Evolutionary conservation across 345 rosid species (phyloP).

Genomic region (Salix purpurea): DNA sequence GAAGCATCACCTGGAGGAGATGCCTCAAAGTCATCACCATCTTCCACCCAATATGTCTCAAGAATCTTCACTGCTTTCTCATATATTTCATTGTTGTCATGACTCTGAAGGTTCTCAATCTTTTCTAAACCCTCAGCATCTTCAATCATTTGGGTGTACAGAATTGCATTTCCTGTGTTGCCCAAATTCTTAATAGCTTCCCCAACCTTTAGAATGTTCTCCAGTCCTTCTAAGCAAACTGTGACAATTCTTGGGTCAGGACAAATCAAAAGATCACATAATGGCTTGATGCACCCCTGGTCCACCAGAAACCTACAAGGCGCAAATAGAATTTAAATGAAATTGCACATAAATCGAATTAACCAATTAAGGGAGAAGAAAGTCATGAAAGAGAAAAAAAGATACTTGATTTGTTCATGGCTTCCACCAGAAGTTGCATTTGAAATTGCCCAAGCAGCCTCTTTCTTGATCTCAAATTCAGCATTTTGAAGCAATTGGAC

Average conservation of each 20-base stretch:
- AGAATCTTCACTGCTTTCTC: conserved; percentile 26
- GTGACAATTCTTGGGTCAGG: conserved; percentile 25
- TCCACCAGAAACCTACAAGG: conserved; percentile 17
- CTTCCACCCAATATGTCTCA: conserved; percentile 23
- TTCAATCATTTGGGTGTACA: conserved; percentile 22
- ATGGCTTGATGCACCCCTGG: conserved; percentile 26
- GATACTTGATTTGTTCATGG: conserved; percentile 27
- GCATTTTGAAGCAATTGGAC: conserved; percentile 24
- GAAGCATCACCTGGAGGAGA: conserved; percentile 12
- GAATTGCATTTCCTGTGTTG: conserved; percentile 8
- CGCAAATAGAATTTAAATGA: background rate
- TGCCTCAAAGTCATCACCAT: conserved; percentile 8
- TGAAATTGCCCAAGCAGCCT: conserved; percentile 30
- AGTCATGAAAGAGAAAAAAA: background rate
- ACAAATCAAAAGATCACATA: conserved; percentile 24
- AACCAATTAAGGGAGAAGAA: background rate
- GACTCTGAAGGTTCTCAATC: conserved; percentile 24
- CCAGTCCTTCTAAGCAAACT: conserved; percentile 25
- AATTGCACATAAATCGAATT: background rate
- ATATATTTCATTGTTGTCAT: conserved; percentile 23
- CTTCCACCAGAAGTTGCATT: conserved; percentile 30
- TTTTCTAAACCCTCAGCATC: conserved; percentile 24
- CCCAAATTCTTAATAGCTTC: conserved; percentile 25
- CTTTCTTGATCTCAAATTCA: conserved; percentile 29
- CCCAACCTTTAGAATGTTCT: conserved; percentile 25